Percentiles rank a stretch among this genome's conserved stretches.
phyloP scores from a whole-genome alignment of 1,139 yeast species.

The Yarrowia galli region DNA sequence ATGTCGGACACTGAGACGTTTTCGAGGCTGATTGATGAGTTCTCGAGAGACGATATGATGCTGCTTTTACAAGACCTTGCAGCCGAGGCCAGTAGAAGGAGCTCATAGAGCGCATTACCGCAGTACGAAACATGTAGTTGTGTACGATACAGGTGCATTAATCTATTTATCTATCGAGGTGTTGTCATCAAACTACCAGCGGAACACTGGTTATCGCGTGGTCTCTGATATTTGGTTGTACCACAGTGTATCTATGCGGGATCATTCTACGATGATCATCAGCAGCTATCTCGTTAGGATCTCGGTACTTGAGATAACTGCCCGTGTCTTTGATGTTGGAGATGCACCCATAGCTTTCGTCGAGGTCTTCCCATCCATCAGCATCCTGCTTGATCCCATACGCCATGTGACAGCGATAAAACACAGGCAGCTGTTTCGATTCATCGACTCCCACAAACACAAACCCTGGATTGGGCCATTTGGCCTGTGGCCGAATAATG shows the following conservation, averaged over 20 bases:
- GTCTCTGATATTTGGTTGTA: neutral
- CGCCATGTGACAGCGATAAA: conserved; percentile 6
- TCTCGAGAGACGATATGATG: neutral
- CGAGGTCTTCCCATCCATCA: conserved; percentile 1
- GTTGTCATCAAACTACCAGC: neutral
- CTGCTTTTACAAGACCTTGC: neutral
- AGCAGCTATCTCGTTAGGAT: neutral
- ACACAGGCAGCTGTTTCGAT: neutral
- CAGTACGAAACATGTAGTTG: too few relatives aligned
- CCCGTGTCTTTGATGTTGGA: conserved; percentile 7
- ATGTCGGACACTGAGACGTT: neutral
- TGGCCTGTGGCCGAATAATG: conserved; percentile 1
- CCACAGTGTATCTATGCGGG: neutral
- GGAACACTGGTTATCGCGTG: neutral
- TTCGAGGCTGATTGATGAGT: neutral
- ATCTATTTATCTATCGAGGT: neutral
- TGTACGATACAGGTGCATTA: too few relatives aligned
- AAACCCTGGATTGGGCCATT: conserved; percentile 20
- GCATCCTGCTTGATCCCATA: neutral
- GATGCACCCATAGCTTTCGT: neutral
- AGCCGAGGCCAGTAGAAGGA: neutral
- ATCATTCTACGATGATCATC: neutral
- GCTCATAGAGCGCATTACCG: too few relatives aligned
- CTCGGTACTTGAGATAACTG: conserved; percentile 10
- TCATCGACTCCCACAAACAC: neutral